These are phyloP conservation scores for Globisporangium polare DNA, from an alignment of 352 stramenopile genomes.

Conservation along the genomic window DNA sequence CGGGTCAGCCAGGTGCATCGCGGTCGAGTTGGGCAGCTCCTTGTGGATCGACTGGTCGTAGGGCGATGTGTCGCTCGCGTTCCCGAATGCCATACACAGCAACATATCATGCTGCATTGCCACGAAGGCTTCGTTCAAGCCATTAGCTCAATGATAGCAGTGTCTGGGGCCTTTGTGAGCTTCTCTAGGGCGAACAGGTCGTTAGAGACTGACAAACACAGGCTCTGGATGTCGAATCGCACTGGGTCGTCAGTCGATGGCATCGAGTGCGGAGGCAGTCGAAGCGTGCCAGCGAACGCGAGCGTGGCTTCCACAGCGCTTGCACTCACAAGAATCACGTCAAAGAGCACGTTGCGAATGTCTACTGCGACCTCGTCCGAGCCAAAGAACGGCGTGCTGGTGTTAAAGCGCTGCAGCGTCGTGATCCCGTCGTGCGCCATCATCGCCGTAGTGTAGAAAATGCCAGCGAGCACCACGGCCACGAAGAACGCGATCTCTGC, in stretches of 20 bases:
- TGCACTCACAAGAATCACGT: conserved; percentile 38
- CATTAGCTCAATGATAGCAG: conserved; percentile 35
- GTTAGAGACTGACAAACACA: conserved; percentile 43
- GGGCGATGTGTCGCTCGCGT: conserved; percentile 36
- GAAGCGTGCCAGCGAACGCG: conserved; percentile 59
- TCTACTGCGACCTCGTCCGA: conserved; percentile 18
- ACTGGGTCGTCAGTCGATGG: conserved; percentile 29
- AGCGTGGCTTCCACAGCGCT: conserved; percentile 30
- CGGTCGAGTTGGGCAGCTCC: conserved; percentile 43
- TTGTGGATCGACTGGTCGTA: conserved; percentile 48
- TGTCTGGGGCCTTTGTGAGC: conserved; percentile 11
- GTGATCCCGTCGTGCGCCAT: conserved; percentile 53
- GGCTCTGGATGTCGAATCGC: conserved; percentile 31
- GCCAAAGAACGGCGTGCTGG: conserved; percentile 29
- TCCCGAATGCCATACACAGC: conserved; percentile 31
- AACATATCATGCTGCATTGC: conserved; percentile 23
- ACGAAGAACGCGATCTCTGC: conserved; percentile 37
- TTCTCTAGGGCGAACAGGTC: conserved; percentile 38
- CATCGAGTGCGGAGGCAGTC: conserved; percentile 55
- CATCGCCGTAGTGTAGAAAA: conserved; percentile 42
- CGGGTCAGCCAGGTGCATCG: conserved; percentile 36
- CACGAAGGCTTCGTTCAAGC: conserved; percentile 47
- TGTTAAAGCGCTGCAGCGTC: conserved; percentile 32
- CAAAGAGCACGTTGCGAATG: conserved; percentile 34
- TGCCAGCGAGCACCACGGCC: conserved; percentile 38